Base-by-base conservation (phyloP, 495 filamentous ascomycete species). In the Ascodesmis nigricans region DNA sequence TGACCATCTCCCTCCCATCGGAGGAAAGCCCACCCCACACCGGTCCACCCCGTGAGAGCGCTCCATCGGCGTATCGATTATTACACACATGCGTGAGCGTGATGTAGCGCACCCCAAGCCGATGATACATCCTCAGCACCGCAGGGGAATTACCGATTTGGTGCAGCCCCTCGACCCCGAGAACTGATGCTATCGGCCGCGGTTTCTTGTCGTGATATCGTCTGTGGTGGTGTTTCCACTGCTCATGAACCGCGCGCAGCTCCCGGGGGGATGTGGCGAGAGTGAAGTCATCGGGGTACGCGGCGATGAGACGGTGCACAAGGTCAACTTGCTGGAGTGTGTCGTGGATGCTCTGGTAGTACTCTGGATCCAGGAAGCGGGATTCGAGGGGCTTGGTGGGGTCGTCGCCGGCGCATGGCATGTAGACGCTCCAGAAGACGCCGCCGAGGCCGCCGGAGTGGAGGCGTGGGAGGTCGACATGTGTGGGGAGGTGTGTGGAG, bases 51-150 rank as follows among this genome's bases (percentile, higher is more conserved):
- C 58, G 56, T 5, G 56, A 36, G 4, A 90, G 54, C 1, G 87
- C 84, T 2, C 80, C 71, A 46, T 93, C 87, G 18, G 82, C 81
- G 55, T 75, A 93, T 21, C 57, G 60, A 54, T 93, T 97, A 51
- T 83, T 77, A 58, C 87, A 97, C 57, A 91, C 91, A 56, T 90
- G 82, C 2, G 78, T 91, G 8, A 97, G 56, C 0, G 84, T 93
- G 4, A 75, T 73, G 44, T 93, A 93, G 26, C 78, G 72, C 5
- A 91, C 83, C n/a, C 84, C 87, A 8, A 87, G 59, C 2, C 61
- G 59, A 50, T 83, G 58, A 51, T 69, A 90, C 5, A 65, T 60
- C 2, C 87, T 71, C 13, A 93, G 61, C 33, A 72, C 77, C 13
- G 79, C 64, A 6, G 75, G 54, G 0, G 73, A 77, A 59, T 92